Evolutionary conservation across 345 rosid genomes (phyloP), one percentile per base, ranked within the genome.

Genomic region (Hibiscus tridactylites): DNA sequence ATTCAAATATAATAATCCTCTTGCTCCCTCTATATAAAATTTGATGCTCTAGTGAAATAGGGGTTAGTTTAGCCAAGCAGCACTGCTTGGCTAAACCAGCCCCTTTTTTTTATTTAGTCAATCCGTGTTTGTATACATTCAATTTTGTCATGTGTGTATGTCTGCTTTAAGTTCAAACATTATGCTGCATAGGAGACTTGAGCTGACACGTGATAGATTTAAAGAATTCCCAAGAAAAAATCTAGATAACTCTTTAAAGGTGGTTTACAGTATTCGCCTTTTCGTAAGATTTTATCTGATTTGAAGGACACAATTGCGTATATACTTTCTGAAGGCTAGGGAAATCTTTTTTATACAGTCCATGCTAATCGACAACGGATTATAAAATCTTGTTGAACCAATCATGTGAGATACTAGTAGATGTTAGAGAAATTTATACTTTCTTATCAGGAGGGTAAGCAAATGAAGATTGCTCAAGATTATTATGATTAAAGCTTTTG

Each of bases 21-120:
- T 60, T 37, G 11, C 2, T 6, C 63, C 1, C 37, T 10, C 39
- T 21, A 0, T 21, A 28, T 29, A 3, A 33, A 60, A 12, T 3
- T 61, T 63, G 1, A 37, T 35, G 13, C 37, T 63, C n/a, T 58
- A 6, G 47, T 1, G 37, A 33, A 28, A 52, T 52, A 76, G 83
- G 83, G 87, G 68, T 76, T 71, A 81, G 83, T 76, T 77, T 78
- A 71, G 80, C 71, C 75, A 68, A 77, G 37, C 37, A 33, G 5
- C 0, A 0, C 37, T 33, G 37, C 37, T 33, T 33, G 74, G 78
- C 76, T 73, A 73, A 80, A 80, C 82, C 85, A 61, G 71, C 74
- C 80, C 42, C 17, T 81, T 76, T 81, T 76, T 68, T 33, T 9
- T 33, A 46, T 70, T 65, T 68, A 58, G 33, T 4, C 33, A 44